phyloP scores from a whole-genome alignment of 768 basidiomycete genomes.

The Russula compacta region DNA sequence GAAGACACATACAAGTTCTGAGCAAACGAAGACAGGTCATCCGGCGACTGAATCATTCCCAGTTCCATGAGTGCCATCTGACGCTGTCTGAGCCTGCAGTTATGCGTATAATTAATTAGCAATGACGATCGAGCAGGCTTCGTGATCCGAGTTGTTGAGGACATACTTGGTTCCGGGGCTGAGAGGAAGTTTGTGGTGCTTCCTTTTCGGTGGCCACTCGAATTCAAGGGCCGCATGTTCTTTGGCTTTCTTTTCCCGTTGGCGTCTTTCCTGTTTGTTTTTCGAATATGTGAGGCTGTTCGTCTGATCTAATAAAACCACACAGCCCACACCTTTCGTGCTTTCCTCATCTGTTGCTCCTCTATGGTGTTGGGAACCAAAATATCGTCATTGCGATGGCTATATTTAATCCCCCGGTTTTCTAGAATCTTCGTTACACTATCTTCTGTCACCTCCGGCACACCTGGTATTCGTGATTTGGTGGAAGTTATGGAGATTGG shows the following conservation, averaged over 20 bases:
- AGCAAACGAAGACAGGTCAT: constrained; percentile 50
- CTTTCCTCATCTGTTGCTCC: constrained; percentile 48
- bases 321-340: constrained; percentile 35
- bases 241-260: constrained; percentile 20
- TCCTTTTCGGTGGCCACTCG: constrained; percentile 59
- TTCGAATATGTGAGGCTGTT: not conserved
- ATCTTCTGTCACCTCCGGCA: constrained; percentile 36
- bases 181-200: constrained; percentile 41
- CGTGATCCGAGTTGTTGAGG: not conserved
- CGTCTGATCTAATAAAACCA: not conserved
- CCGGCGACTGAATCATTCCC: constrained; percentile 45
- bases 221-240: constrained; percentile 25
- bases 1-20: constrained; percentile 47
- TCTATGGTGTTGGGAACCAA: constrained; percentile 61
- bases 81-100: constrained; percentile 41
- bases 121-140: not conserved
- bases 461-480: constrained; percentile 27
- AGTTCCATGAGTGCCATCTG: constrained; percentile 54
- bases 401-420: constrained; percentile 58
- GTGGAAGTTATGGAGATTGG: not conserved
- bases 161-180: constrained; percentile 45
- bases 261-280: constrained; percentile 20
- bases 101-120: not conserved
- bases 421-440: constrained; percentile 47
- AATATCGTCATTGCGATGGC: constrained; percentile 65